Conservation (phyloP, 192 early-diverging fungal genomes). For the Gigaspora rosea region DNA sequence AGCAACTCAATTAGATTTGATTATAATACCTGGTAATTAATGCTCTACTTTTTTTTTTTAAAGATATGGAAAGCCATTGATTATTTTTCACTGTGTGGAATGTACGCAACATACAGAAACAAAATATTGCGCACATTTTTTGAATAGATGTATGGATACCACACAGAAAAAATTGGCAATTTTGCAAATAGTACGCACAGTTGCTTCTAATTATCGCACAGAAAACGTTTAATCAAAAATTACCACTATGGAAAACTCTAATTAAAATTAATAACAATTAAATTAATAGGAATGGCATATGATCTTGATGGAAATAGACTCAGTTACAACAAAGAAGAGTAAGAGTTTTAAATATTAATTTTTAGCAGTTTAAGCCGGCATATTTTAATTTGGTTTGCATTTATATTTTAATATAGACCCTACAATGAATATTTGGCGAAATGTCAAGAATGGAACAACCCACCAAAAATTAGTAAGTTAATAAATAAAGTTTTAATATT, state of each 20-base stretch:
- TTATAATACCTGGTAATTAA: constrained; percentile 32
- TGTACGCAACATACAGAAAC: no score
- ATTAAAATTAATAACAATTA: no score
- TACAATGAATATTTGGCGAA: constrained; percentile 26
- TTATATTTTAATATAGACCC: not conserved
- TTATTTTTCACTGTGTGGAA: no score
- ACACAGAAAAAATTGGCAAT: no score
- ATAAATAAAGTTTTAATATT: not conserved
- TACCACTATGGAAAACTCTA: no score
- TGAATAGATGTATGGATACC: no score
- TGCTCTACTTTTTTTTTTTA: not conserved
- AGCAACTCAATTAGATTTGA: constrained; percentile 31
- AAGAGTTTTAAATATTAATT: not conserved
- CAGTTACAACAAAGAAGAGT: constrained; percentile 29
- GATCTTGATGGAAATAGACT: constrained; percentile 20
- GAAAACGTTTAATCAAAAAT: no score
- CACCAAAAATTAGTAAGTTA: constrained; percentile 26
- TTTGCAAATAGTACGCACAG: no score
- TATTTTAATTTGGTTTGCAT: not conserved
- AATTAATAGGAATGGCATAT: constrained; percentile 21
- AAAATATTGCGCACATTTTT: no score
- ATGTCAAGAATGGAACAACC: not conserved
- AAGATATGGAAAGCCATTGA: no score
- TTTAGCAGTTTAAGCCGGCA: not conserved
- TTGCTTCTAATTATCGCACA: no score